These are phyloP conservation scores for Keithomyces neogunnii DNA, from an alignment of 2,329 filamentous ascomycete genomes.

Conservation along the genomic window DNA sequence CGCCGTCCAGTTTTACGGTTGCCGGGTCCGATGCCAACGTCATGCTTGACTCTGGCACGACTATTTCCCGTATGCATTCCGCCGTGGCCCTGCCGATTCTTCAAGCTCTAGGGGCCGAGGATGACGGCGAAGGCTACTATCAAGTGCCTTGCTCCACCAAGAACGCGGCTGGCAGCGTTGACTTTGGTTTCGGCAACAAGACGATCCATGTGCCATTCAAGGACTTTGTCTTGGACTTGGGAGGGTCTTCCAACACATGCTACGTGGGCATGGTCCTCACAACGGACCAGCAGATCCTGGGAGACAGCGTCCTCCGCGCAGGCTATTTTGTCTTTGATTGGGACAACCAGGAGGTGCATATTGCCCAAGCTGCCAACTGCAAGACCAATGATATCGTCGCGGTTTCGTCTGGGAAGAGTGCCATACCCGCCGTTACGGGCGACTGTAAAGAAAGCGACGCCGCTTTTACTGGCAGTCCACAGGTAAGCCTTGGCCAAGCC, in stretches of 20 bases:
- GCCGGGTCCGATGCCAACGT: constrained; percentile 27
- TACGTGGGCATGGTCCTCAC: constrained; percentile 32
- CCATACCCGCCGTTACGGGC: constrained; percentile 25
- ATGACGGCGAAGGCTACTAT: constrained; percentile 34
- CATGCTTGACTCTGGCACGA: constrained; percentile 45
- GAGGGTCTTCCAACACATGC: constrained; percentile 25
- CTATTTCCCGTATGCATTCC: constrained; percentile 37
- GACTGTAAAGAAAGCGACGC: constrained; percentile 25
- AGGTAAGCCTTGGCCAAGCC: constrained; percentile 1
- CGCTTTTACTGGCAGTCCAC: constrained; percentile 1
- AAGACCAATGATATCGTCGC: constrained; percentile 28
- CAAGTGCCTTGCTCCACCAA: constrained; percentile 33
- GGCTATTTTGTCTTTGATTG: constrained; percentile 39
- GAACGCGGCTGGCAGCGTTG: constrained; percentile 29
- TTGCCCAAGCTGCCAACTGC: constrained; percentile 33
- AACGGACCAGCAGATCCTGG: constrained; percentile 34
- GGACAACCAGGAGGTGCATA: constrained; percentile 32
- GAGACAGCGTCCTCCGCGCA: constrained; percentile 33
- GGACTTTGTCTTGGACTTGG: constrained; percentile 41
- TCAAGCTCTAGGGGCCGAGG: constrained; percentile 29
- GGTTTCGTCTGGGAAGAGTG: constrained; percentile 21
- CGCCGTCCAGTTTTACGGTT: constrained; percentile 17
- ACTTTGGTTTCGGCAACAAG: constrained; percentile 38
- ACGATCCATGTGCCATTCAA: constrained; percentile 32
- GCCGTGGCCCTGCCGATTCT: constrained; percentile 34